Conservation (phyloP, 306 rosid genomes). For the Vigna unguiculata region DNA sequence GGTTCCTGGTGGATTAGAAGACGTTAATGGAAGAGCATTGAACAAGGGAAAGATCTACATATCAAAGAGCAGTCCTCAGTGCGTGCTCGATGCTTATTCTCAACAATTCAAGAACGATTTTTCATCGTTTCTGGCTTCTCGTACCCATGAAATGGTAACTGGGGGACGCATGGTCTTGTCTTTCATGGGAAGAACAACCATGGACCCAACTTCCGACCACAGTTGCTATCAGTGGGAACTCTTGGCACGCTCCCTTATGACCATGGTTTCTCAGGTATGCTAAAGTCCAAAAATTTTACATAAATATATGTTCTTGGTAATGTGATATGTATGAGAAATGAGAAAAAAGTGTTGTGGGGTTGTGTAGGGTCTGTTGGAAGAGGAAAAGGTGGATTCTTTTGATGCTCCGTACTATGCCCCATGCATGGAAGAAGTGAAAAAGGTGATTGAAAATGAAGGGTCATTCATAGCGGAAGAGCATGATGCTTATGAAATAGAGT, state of each 20-base stretch:
- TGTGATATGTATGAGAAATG: neutral
- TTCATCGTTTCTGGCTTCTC: conserved; percentile 53
- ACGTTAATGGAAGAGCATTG: conserved; percentile 1
- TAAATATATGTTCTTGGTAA: too few species aligned
- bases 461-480: conserved; percentile 59
- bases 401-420: conserved; percentile 86
- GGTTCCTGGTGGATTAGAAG: conserved; percentile 56
- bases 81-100: conserved; percentile 66
- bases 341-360: neutral
- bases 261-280: conserved; percentile 66
- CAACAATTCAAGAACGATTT: conserved; percentile 69
- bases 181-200: conserved; percentile 59
- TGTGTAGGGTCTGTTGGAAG: conserved; percentile 55
- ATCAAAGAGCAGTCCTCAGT: conserved; percentile 65
- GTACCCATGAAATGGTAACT: conserved; percentile 55
- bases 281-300: too few species aligned
- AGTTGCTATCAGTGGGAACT: conserved; percentile 79
- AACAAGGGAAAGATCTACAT: conserved; percentile 79
- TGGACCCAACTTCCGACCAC: conserved; percentile 58
- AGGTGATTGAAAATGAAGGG: conserved; percentile 63
- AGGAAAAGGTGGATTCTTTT: conserved; percentile 71
- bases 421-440: conserved; percentile 58
- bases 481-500: conserved; percentile 56
- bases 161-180: conserved; percentile 80
- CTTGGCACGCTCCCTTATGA: conserved; percentile 61